Percentiles rank a stretch among this genome's conserved stretches.
These are phyloP conservation scores for Nematodospora valgi DNA, from an alignment of 805 yeast genomes.

Conservation along the genomic window DNA sequence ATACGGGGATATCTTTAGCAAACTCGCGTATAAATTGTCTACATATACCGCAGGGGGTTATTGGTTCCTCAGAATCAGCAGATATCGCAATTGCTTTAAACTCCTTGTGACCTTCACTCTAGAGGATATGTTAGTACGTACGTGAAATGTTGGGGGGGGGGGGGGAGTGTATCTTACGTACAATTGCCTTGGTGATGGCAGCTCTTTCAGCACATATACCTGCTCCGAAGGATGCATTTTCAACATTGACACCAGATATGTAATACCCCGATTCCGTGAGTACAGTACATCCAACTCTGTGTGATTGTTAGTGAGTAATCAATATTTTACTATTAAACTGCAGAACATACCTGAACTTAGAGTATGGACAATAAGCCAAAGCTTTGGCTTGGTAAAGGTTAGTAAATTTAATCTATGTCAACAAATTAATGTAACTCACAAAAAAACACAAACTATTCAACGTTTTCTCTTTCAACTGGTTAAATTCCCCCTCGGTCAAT, in stretches of 20 bases:
- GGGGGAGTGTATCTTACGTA: conserved; percentile 17
- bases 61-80: conserved; percentile 54
- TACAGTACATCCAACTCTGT: conserved; percentile 77
- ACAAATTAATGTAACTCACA: too few species aligned
- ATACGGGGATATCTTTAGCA: conserved; percentile 53
- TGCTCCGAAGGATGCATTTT: conserved; percentile 83
- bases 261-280: conserved; percentile 47
- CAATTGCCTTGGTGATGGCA: conserved; percentile 31
- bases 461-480: conserved; percentile 10
- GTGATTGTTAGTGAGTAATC: conserved; percentile 13
- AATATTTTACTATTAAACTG: background rate
- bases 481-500: conserved; percentile 19
- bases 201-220: conserved; percentile 42
- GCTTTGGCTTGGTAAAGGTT: conserved; percentile 36
- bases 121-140: conserved; percentile 13
- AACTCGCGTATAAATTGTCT: conserved; percentile 88
- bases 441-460: conserved; percentile 13
- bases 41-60: conserved; percentile 93
- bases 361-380: conserved; percentile 67
- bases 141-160: too few species aligned
- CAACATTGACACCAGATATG: conserved; percentile 81
- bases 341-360: conserved; percentile 51
- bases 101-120: conserved; percentile 36
- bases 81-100: conserved; percentile 66
- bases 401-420: too few species aligned